Conservation (phyloP, 176 grass and related monocot species). For the Zea luxurians region DNA sequence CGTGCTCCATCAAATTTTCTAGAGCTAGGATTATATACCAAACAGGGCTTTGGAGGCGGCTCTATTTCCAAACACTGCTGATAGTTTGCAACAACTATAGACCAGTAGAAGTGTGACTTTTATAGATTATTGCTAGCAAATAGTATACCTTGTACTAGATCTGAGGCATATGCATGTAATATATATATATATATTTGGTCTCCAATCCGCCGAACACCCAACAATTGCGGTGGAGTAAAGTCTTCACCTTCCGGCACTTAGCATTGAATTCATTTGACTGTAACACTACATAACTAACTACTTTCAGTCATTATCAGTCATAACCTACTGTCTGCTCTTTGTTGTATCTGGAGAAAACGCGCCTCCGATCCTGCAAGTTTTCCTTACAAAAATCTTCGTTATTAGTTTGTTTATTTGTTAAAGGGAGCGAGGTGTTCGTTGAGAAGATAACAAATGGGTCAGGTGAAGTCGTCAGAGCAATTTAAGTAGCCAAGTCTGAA, state of each 20-base stretch:
- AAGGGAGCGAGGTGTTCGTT: not conserved
- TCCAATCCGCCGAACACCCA: not conserved
- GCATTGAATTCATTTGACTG: constrained; percentile 12
- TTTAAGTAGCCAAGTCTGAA: not conserved
- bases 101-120: too few relatives aligned
- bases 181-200: not conserved
- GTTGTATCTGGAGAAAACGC: constrained; percentile 3
- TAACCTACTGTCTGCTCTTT: not conserved
- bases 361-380: not conserved
- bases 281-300: not conserved
- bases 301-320: not conserved
- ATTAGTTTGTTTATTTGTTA: not conserved
- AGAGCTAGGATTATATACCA: too few relatives aligned
- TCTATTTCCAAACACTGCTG: too few relatives aligned
- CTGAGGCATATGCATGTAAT: too few relatives aligned
- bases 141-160: too few relatives aligned
- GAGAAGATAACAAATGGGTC: not conserved
- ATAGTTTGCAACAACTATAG: too few relatives aligned
- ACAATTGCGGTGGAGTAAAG: not conserved
- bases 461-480: not conserved
- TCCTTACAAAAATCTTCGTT: not conserved
- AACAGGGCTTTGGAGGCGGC: too few relatives aligned
- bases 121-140: too few relatives aligned
- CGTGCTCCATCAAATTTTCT: too few relatives aligned
- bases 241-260: not conserved